Evolutionary conservation across 768 basidiomycete genomes (phyloP), one percentile per base, ranked within the genome.

Genomic region (Trametes coccinea): DNA sequence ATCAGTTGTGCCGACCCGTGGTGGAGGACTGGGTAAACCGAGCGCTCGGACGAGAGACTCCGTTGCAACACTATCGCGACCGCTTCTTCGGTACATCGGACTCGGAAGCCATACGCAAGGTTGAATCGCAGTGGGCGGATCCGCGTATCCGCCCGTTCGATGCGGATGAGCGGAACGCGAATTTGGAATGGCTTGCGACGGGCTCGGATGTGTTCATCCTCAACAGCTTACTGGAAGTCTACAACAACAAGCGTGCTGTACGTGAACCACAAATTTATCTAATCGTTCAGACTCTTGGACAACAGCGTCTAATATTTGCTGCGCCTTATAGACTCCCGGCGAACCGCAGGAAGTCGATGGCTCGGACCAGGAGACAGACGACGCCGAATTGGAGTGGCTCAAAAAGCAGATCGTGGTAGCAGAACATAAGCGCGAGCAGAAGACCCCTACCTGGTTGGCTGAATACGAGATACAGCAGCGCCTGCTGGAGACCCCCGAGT

Each of bases 401-500:
- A 45, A 56, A 41, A 29, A 41, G 37, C 56, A 62, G 51, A 62
- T 62, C 22, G 44, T 29, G 16, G n/a, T 5, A 11, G 1, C 39
- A 8, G 39, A 58, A 16, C 49, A 53, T 33, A 22, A 7, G 37
- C 34, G 56, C n/a, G 52, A 49, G 46, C 56, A 62, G 40, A 53
- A 13, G 30, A 62, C 53, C 45, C 61, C 61, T 8, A 45, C 22
- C 2, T 62, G 61, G 61, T 40, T 62, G 17, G 9, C 37, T 3
- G 37, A 48, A 14, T 58, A 58, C n/a, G 61, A 62, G 52, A 22
- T 62, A 2, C 51, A 62, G 47, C 56, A 62, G 46, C 60, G 60
- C 14, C 29, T 61, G 34, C 54, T 56, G 5, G 45, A 33, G 8
- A 11, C 45, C 7, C 27, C 48, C 4, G n/a, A 13, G n/a, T 37